Conservation (phyloP, 2,329 filamentous ascomycete genomes). For the Aphanoascus verrucosus region DNA sequence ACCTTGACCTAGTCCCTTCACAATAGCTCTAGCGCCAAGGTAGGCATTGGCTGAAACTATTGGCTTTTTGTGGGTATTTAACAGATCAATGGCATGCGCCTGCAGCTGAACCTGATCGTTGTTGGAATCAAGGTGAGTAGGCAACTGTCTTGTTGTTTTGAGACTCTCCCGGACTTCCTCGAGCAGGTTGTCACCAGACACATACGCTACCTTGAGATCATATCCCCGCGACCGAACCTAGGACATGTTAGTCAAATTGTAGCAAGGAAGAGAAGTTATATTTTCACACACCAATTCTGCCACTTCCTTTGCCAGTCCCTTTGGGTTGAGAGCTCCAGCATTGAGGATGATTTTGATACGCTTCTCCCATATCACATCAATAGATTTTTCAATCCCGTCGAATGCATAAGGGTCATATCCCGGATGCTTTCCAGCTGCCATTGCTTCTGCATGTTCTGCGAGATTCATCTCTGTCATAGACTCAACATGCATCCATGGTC, state of each 20-base stretch:
- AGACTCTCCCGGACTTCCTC: constrained; percentile 25
- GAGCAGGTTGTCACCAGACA: constrained; percentile 38
- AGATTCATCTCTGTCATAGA: constrained; percentile 35
- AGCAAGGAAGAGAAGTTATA: background rate
- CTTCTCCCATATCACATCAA: constrained; percentile 39
- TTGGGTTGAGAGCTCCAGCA: constrained; percentile 47
- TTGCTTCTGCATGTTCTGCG: constrained; percentile 37
- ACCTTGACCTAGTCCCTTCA: constrained; percentile 33
- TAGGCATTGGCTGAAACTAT: constrained; percentile 44
- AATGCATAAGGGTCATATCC: constrained; percentile 41
- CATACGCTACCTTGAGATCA: constrained; percentile 36
- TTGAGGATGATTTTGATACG: constrained; percentile 48
- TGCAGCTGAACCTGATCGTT: constrained; percentile 30
- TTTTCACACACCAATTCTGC: constrained; percentile 27
- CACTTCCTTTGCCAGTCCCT: constrained; percentile 40
- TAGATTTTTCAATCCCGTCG: constrained; percentile 39
- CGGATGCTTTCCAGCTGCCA: constrained; percentile 32
- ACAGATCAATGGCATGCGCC: constrained; percentile 30
- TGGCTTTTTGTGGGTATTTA: constrained; percentile 28
- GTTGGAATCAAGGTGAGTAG: constrained; percentile 34
- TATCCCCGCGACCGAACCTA: constrained; percentile 28
- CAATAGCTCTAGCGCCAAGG: constrained; percentile 42
- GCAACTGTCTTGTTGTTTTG: constrained; percentile 22
- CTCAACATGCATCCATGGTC: background rate
- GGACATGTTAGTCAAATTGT: background rate